Conservation (phyloP, 768 basidiomycete genomes). For the Gyrodon lividus region DNA sequence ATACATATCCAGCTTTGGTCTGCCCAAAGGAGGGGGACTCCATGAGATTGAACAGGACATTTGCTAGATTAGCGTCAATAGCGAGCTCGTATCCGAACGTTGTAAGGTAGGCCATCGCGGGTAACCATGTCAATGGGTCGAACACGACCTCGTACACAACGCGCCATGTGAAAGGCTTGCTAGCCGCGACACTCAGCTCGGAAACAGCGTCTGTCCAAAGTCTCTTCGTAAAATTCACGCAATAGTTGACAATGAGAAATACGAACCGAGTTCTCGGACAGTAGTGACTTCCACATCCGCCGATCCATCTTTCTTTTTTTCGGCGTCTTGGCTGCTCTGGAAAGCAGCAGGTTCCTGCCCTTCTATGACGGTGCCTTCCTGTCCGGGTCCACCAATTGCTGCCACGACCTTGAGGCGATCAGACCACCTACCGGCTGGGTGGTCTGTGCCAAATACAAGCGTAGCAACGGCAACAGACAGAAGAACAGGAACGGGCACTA, state of each 20-base stretch:
- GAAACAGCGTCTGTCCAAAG: slow-evolving; percentile 24
- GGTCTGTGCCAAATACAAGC: slow-evolving; percentile 50
- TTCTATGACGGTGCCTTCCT: slow-evolving; percentile 9
- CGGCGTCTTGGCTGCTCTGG: slow-evolving; percentile 24
- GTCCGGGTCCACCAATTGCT: slow-evolving; percentile 12
- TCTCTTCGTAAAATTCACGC: not conserved
- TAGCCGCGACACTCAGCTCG: slow-evolving; percentile 44
- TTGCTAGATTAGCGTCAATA: slow-evolving; percentile 53
- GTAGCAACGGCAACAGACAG: slow-evolving; percentile 40
- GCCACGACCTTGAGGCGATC: slow-evolving; percentile 42
- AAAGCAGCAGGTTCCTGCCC: slow-evolving; percentile 16
- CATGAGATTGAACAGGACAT: slow-evolving; percentile 41
- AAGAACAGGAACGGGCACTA: slow-evolving; percentile 56
- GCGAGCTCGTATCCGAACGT: slow-evolving; percentile 61
- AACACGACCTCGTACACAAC: slow-evolving; percentile 33
- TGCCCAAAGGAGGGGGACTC: slow-evolving; percentile 41
- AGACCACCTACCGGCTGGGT: slow-evolving; percentile 54
- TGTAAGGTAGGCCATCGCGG: slow-evolving; percentile 49
- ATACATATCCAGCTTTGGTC: slow-evolving; percentile 51
- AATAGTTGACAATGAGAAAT: not conserved
- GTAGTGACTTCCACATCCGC: slow-evolving; percentile 17
- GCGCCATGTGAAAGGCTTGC: slow-evolving; percentile 40
- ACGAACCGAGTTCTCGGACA: slow-evolving; percentile 3
- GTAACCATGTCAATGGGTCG: slow-evolving; percentile 54
- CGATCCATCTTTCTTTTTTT: slow-evolving; percentile 29